Conservation (phyloP, 1,284 basidiomycete species). For the Austroboletus novae-zelandiae region DNA sequence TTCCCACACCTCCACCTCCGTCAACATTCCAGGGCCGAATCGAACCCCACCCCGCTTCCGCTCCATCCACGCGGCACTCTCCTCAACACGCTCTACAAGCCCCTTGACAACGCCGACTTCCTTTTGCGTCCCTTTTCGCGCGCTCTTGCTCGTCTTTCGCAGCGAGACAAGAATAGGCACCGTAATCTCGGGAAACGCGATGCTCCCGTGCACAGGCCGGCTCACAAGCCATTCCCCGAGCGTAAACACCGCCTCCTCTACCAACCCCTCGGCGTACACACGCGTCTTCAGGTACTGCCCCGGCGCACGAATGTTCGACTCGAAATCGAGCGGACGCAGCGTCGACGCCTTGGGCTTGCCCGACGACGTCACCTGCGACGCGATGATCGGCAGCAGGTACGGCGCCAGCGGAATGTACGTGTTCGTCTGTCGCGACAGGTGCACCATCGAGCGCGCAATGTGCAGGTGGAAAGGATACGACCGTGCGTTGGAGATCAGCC, state of each 20-base stretch:
- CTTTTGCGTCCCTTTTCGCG: constrained; percentile 51
- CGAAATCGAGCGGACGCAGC: constrained; percentile 86
- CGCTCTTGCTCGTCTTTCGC: constrained; percentile 66
- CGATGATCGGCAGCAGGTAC: constrained; percentile 84
- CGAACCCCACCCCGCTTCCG: constrained; percentile 62
- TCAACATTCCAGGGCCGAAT: constrained; percentile 72
- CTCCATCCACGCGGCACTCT: constrained; percentile 78
- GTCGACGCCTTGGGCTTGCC: constrained; percentile 85
- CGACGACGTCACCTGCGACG: constrained; percentile 72
- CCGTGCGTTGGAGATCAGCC: constrained; percentile 79
- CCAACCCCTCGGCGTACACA: constrained; percentile 81
- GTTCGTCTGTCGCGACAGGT: constrained; percentile 73
- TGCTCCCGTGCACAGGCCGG: constrained; percentile 66
- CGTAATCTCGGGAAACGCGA: constrained; percentile 92
- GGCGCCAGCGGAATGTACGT: constrained; percentile 90
- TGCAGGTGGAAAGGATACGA: constrained; percentile 84
- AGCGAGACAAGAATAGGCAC: constrained; percentile 81
- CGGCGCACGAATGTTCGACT: constrained; percentile 84
- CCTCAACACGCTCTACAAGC: constrained; percentile 82
- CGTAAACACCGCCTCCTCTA: constrained; percentile 79
- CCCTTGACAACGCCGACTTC: constrained; percentile 64
- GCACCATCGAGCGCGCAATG: constrained; percentile 68
- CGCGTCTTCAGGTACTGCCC: constrained; percentile 88
- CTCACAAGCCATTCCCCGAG: constrained; percentile 79
- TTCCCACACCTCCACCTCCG: constrained; percentile 76